Evolutionary conservation across 2,329 filamentous ascomycete genomes (phyloP).

Genomic region (Rhinocladiella mackenziei): DNA sequence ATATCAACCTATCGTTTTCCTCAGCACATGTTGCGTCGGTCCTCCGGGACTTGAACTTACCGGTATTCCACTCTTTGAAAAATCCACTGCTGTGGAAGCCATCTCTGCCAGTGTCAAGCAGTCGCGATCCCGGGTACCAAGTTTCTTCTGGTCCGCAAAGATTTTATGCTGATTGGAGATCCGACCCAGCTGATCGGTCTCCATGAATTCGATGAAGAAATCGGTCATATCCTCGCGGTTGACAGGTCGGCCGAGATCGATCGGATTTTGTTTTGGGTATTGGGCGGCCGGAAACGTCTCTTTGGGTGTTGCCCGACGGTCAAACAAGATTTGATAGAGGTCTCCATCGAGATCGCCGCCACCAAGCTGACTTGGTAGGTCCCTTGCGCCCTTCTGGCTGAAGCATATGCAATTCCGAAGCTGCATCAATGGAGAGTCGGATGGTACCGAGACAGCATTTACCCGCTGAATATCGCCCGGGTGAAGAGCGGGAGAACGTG

Average conservation of each 20-base stretch:
- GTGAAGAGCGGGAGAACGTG: slow-evolving; percentile 75
- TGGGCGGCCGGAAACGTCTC: slow-evolving; percentile 57
- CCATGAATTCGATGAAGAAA: slow-evolving; percentile 78
- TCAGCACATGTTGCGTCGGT: neutral
- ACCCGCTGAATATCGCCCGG: slow-evolving; percentile 74
- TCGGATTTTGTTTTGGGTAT: slow-evolving; percentile 58
- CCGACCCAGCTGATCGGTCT: slow-evolving; percentile 60
- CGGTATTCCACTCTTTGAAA: slow-evolving; percentile 67
- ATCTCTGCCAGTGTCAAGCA: slow-evolving; percentile 58
- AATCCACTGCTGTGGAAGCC: slow-evolving; percentile 70
- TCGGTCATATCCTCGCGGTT: slow-evolving; percentile 64
- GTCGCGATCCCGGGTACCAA: slow-evolving; percentile 51
- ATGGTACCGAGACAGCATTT: slow-evolving; percentile 56
- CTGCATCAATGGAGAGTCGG: slow-evolving; percentile 55
- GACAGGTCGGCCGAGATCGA: slow-evolving; percentile 60
- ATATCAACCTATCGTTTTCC: slow-evolving; percentile 42
- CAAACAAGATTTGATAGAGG: slow-evolving; percentile 75
- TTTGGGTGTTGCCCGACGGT: slow-evolving; percentile 36
- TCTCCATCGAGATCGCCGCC: slow-evolving; percentile 85
- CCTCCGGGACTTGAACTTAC: slow-evolving; percentile 30
- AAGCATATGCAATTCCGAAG: slow-evolving; percentile 76
- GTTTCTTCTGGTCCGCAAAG: slow-evolving; percentile 54
- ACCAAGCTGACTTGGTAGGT: slow-evolving; percentile 72
- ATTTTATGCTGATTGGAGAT: slow-evolving; percentile 64
- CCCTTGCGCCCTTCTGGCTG: slow-evolving; percentile 64